Evolutionary conservation across 2,329 filamentous ascomycete genomes (phyloP), one percentile per base, ranked within the genome.

Genomic region (Arthrobotrys pseudoclavata): DNA sequence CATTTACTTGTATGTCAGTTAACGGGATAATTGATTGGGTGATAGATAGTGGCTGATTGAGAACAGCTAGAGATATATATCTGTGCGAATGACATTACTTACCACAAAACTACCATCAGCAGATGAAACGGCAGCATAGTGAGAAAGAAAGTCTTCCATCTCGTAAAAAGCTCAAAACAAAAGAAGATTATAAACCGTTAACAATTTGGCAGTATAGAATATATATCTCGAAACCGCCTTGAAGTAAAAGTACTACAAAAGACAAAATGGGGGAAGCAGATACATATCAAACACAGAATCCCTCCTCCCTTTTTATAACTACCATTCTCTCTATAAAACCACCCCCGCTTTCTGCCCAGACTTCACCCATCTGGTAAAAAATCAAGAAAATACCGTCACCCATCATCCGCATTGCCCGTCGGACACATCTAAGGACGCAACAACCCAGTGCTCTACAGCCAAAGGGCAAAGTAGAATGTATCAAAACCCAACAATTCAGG

Each of bases 71-170:
- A 7, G 29, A 29, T 29, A 29, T 4, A 29, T 29, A 29, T 29
- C 7, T 7, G 7, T 29, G 26, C 3, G 26, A 3, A 29, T 29
- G 26, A 29, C 3, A 4, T 9, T 61, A 63, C 61, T 9, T 20
- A 66, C 62, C 45, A 66, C 47, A 40, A 13, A 66, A 20, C 47
- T 53, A 53, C 62, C 62, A 26, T 53, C 47, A 1, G 47, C 29
- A 26, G 62, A 52, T 12, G 34, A 24, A 24, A 62, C 34, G 9
- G 57, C 57, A 15, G 57, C 57, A 15, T 24, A 62, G 9, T 62
- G 20, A 6, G 4, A 42, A 4, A 62, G 57, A 29, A 45, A 45
- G 0, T 42, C 40, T 12, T 47, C 29, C 52, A 57, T 57, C 31
- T 34, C 40, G 50, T 57, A 45, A n/a, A 15, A 18, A 45, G 7